These are phyloP conservation scores for Pyrus pyrifolia DNA, from an alignment of 306 rosid species.

Conservation along the genomic window DNA sequence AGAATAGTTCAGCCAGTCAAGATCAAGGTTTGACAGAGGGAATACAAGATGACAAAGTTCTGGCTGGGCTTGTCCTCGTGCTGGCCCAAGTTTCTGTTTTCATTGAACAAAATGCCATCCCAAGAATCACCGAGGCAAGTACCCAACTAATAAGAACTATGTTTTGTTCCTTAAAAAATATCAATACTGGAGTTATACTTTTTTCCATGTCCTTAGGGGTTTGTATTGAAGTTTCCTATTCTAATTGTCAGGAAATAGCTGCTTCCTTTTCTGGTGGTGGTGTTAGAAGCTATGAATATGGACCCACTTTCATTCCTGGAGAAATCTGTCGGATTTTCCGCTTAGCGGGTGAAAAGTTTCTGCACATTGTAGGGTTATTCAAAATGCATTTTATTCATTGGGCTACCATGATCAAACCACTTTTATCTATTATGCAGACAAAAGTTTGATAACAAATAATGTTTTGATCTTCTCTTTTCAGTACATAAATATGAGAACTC, in stretches of 20 bases:
- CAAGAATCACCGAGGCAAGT: conserved; percentile 86
- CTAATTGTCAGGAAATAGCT: conserved; percentile 65
- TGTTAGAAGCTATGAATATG: conserved; percentile 62
- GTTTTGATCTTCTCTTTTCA: conserved; percentile 32
- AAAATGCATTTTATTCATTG: background rate
- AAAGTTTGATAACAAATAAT: background rate
- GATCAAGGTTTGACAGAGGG: conserved; percentile 57
- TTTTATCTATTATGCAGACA: background rate
- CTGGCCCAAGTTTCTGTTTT: conserved; percentile 81
- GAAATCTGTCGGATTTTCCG: conserved; percentile 74
- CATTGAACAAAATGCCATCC: conserved; percentile 83
- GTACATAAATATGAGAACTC: conserved; percentile 82
- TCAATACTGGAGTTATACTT: conserved; percentile 16
- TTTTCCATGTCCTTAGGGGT: conserved; percentile 9
- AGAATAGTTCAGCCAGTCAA: conserved; percentile 45
- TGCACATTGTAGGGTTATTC: conserved; percentile 53
- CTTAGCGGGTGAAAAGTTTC: conserved; percentile 74
- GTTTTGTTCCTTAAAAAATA: conserved; percentile 11
- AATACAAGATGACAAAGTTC: conserved; percentile 52
- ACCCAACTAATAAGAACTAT: conserved; percentile 12
- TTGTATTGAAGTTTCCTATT: conserved; percentile 23
- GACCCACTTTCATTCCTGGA: conserved; percentile 83
- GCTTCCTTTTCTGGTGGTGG: conserved; percentile 86
- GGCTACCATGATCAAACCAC: background rate
- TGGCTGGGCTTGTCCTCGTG: conserved; percentile 75